These are phyloP conservation scores for Neurospora sp. DNA, from an alignment of 495 filamentous ascomycete species.

Conservation along the genomic window DNA sequence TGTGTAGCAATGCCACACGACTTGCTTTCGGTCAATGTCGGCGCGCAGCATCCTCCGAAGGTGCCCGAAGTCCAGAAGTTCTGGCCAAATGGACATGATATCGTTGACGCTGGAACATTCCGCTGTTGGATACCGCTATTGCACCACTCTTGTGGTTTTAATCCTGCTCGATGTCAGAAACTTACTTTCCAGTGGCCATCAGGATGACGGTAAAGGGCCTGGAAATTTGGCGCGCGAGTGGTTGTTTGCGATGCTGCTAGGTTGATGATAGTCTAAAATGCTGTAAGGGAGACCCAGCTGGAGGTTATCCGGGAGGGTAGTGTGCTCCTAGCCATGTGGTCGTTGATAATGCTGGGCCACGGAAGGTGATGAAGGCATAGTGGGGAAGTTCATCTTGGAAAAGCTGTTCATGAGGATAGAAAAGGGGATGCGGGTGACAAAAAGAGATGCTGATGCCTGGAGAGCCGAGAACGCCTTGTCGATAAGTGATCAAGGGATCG, in stretches of 20 bases:
- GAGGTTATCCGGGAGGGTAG: not conserved
- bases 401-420: not conserved
- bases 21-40: too few relatives aligned
- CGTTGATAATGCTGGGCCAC: not conserved
- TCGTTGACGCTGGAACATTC: too few relatives aligned
- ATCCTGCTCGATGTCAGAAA: too few relatives aligned
- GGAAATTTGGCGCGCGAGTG: not conserved
- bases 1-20: too few relatives aligned
- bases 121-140: too few relatives aligned
- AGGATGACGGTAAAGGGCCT: not conserved
- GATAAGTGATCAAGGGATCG: not conserved
- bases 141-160: too few relatives aligned
- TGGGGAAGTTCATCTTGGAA: not conserved
- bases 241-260: not conserved
- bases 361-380: not conserved
- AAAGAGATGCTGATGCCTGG: not conserved
- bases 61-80: too few relatives aligned
- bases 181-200: too few relatives aligned
- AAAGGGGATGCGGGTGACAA: not conserved
- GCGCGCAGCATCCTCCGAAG: too few relatives aligned
- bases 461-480: not conserved
- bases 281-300: not conserved
- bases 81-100: too few relatives aligned
- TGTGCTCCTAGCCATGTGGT: not conserved
- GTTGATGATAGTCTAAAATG: not conserved